A percentile compares a stretch with the other conserved stretches of the same genome.
phyloP scores from a whole-genome alignment of 306 rosid genomes.

The Cicer arietinum region DNA sequence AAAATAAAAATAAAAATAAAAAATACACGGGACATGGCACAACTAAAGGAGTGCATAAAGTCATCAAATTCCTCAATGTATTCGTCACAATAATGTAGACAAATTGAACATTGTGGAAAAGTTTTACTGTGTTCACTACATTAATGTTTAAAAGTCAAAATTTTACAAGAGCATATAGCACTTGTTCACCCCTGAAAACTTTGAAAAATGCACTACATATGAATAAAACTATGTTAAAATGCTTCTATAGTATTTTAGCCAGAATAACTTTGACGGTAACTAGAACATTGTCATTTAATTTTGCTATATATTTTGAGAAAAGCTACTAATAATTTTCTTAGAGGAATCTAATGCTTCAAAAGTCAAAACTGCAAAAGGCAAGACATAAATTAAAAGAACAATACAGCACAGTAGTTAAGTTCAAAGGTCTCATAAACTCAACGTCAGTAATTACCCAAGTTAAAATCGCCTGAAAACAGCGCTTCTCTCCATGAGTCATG shows the following conservation, averaged over 20 bases:
- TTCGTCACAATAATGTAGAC: background rate
- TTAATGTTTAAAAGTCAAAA: background rate
- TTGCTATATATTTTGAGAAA: background rate
- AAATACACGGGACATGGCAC: background rate
- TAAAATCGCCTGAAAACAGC: constrained; percentile 57
- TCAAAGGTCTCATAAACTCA: constrained; percentile 20
- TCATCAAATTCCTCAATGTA: background rate
- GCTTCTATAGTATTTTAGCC: background rate
- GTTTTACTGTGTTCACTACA: background rate
- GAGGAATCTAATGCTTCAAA: constrained; percentile 11
- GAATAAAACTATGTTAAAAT: constrained; percentile 2
- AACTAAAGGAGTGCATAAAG: constrained; percentile 2
- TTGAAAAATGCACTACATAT: constrained; percentile 23
- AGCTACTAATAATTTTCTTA: background rate
- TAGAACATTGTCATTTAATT: background rate
- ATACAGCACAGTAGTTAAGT: constrained; percentile 2
- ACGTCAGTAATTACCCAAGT: constrained; percentile 57
- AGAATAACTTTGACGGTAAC: constrained; percentile 25
- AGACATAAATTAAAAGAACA: constrained; percentile 13
- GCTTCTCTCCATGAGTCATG: constrained; percentile 81
- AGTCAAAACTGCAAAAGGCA: constrained; percentile 25
- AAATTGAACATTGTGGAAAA: constrained; percentile 20
- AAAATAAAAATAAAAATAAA: background rate
- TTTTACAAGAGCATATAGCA: background rate
- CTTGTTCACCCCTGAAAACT: constrained; percentile 24